Conservation (phyloP, 331 rosid species). For the Dryas integrifolia region DNA sequence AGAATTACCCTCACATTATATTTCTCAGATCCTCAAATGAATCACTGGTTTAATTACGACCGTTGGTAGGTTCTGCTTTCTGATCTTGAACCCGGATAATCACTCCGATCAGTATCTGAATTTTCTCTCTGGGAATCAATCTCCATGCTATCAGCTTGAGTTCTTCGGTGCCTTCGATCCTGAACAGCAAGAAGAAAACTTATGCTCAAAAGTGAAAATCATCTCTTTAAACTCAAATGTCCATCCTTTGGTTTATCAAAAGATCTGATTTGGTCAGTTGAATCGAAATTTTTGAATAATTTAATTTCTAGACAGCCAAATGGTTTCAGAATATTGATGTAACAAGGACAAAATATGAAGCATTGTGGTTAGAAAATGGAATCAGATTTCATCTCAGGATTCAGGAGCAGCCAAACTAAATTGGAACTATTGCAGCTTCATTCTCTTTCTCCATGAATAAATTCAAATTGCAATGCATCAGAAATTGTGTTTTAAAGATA, state of each 20-base stretch:
- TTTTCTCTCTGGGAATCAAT: slow-evolving; percentile 64
- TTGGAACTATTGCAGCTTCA: background rate
- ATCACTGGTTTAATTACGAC: slow-evolving; percentile 25
- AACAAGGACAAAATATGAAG: background rate
- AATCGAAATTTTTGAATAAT: background rate
- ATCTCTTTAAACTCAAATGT: background rate
- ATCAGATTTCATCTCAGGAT: background rate
- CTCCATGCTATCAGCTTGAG: slow-evolving; percentile 56
- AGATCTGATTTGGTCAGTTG: background rate
- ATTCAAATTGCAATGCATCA: background rate
- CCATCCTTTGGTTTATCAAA: background rate
- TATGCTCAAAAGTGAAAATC: background rate
- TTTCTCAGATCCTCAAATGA: slow-evolving; percentile 37
- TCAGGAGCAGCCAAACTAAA: background rate
- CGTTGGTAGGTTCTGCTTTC: slow-evolving; percentile 48
- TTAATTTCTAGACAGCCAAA: background rate
- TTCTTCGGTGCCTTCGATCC: slow-evolving; percentile 81
- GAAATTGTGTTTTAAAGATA: background rate
- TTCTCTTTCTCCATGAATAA: background rate
- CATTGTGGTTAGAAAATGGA: background rate
- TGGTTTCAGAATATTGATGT: background rate
- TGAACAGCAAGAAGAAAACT: slow-evolving; percentile 33
- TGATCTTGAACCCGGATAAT: slow-evolving; percentile 54
- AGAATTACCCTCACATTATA: slow-evolving; percentile 39
- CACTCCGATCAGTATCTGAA: slow-evolving; percentile 80